Conservation (phyloP, 306 rosid genomes). For the Casuarina equisetifolia region DNA sequence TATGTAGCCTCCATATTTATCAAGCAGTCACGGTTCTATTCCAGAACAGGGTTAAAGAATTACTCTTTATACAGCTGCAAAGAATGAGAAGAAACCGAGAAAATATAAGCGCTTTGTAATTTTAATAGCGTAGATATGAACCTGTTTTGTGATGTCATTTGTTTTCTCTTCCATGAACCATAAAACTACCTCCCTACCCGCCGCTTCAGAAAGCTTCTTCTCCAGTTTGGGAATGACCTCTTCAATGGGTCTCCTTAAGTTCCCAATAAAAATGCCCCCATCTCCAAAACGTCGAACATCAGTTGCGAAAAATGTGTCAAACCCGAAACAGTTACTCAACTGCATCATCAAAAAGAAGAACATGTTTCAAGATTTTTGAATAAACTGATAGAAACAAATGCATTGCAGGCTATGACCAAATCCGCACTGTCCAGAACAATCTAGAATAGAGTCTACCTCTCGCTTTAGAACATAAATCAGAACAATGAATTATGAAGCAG, state of each 20-base stretch:
- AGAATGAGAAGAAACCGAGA: background rate
- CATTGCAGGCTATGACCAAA: background rate
- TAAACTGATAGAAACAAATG: background rate
- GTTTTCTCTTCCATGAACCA: conserved; percentile 93
- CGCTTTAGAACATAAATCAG: background rate
- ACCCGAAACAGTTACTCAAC: conserved; percentile 86
- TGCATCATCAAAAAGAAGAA: conserved; percentile 31
- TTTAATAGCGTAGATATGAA: conserved; percentile 18
- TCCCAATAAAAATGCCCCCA: conserved; percentile 91
- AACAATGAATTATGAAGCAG: background rate
- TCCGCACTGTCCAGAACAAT: background rate
- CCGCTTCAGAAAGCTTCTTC: conserved; percentile 78
- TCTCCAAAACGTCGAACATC: conserved; percentile 96
- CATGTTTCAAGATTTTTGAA: conserved; percentile 7
- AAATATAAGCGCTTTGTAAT: background rate
- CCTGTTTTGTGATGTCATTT: conserved; percentile 83
- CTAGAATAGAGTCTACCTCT: background rate
- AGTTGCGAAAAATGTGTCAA: conserved; percentile 79
- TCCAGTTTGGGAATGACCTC: conserved; percentile 86
- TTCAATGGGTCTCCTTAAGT: conserved; percentile 83
- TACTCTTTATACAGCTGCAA: background rate
- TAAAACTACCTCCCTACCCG: conserved; percentile 73
- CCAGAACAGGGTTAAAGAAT: background rate
- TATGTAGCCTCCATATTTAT: background rate
- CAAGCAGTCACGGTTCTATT: background rate